These are phyloP conservation scores for Mortierella sp. DNA, from an alignment of 371 early-diverging fungal genomes.

Conservation along the genomic window DNA sequence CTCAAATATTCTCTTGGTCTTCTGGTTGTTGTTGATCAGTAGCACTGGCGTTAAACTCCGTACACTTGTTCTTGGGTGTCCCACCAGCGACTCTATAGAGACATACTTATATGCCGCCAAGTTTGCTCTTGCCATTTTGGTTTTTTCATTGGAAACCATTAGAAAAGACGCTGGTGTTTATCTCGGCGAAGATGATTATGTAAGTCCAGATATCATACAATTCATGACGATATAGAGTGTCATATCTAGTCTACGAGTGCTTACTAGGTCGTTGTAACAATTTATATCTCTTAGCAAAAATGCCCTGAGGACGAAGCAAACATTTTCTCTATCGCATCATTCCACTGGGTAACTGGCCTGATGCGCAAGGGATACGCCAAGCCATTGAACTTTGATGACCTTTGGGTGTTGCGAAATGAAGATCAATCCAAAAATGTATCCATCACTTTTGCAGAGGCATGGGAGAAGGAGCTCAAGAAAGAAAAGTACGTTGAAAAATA, in stretches of 20 bases:
- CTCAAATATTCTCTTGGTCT: constrained; percentile 80
- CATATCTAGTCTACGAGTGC: background rate
- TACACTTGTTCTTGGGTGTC: constrained; percentile 66
- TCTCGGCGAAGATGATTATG: constrained; percentile 34
- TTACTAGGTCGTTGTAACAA: background rate
- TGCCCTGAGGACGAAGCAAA: constrained; percentile 88
- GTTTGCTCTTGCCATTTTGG: constrained; percentile 8
- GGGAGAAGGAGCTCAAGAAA: constrained; percentile 76
- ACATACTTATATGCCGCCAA: constrained; percentile 46
- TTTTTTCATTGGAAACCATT: constrained; percentile 44
- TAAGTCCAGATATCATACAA: constrained; percentile 10
- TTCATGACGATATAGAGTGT: background rate
- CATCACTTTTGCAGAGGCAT: constrained; percentile 72
- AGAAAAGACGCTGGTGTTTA: constrained; percentile 41
- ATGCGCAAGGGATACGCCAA: constrained; percentile 86
- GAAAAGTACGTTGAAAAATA: constrained; percentile 60
- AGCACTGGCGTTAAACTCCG: constrained; percentile 68
- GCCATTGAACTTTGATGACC: constrained; percentile 82
- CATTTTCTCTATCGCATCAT: constrained; percentile 87
- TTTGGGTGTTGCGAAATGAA: constrained; percentile 76
- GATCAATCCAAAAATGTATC: constrained; percentile 79
- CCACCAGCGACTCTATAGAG: constrained; percentile 70
- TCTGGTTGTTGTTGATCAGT: constrained; percentile 77
- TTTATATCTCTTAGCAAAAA: constrained; percentile 30
- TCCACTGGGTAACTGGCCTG: constrained; percentile 93